A percentile compares a stretch with the other conserved stretches of the same genome.
Evolutionary conservation across 176 grass and related monocot species (phyloP).

Genomic region (Raddia guianensis): DNA sequence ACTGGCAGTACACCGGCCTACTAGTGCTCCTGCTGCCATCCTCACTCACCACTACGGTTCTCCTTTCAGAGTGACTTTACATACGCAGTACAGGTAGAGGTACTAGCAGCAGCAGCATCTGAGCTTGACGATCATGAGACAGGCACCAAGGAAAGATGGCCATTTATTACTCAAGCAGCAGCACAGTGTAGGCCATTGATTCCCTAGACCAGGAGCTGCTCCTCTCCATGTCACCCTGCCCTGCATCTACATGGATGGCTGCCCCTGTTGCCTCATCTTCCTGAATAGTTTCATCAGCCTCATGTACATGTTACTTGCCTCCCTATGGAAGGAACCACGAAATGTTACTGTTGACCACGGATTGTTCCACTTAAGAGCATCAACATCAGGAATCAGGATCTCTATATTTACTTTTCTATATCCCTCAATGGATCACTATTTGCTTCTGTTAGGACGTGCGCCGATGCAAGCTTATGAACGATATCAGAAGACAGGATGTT

Average conservation of each 20-base stretch:
- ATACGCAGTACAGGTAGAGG: neutral
- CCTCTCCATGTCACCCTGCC: neutral
- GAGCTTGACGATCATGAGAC: neutral
- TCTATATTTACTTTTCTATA: too few species aligned
- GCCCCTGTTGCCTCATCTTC: neutral
- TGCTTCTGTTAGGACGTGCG: too few species aligned
- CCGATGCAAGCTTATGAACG: too few species aligned
- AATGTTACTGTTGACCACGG: neutral
- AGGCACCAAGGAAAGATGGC: constrained; percentile 16
- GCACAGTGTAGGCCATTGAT: constrained; percentile 10
- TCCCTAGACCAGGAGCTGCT: constrained; percentile 7
- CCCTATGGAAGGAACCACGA: neutral
- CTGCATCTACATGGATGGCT: neutral
- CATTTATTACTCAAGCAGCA: neutral
- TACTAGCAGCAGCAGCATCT: neutral
- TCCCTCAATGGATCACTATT: too few species aligned
- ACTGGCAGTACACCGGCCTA: neutral
- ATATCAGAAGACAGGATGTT: too few species aligned
- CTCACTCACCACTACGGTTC: neutral
- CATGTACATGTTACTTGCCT: neutral
- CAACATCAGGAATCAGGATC: too few species aligned
- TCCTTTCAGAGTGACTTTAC: neutral
- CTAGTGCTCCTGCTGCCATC: neutral
- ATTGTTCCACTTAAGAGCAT: neutral
- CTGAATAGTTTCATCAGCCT: constrained; percentile 6